Base-by-base conservation (phyloP, 257 asterid genomes). In the Rehmannia glutinosa region DNA sequence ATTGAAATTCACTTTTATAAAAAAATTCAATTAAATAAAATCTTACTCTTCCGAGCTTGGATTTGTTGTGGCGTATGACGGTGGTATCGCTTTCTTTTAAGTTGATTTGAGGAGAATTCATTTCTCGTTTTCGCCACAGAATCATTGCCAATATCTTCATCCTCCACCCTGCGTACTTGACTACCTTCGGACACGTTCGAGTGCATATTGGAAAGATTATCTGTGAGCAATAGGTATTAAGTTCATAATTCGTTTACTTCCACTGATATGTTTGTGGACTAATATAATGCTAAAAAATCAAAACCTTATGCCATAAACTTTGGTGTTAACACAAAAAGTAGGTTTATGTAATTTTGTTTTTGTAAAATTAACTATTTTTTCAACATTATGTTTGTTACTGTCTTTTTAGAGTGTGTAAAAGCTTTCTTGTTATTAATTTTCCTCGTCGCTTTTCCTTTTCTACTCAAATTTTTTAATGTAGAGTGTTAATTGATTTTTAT, bases 31-130 rank as follows among this genome's bases (percentile, higher is more conserved):
- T 55, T 55, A 0, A 8, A 15, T 32, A n/a, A n/a, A n/a, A n/a
- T 2, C 1, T 73, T 79, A 82, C 85, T 43, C 61, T 74, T 83
- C 77, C 77, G 79, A 61, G 69, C 77, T 1, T 62, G 56, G 21
- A 79, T 77, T 28, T 82, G 85, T 2, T 64, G 55, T 6, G 61
- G 38, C n/a, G n/a, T n/a, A n/a, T n/a, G n/a, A n/a, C n/a, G n/a
- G n/a, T n/a, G n/a, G n/a, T n/a, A n/a, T n/a, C 0, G 79, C n/a
- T n/a, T n/a, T n/a, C n/a, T n/a, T n/a, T n/a, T 76, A 33, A 47
- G 60, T 0, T 4, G 42, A 28, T 59, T 73, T 4, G 28, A 1
- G 1, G 12, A 2, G 49, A 38, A 32, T n/a, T 58, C 16, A 1
- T 38, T 0, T 50, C 69, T 3, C 19, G 12, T 51, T 17, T 19